Base-by-base conservation (phyloP, 2,329 filamentous ascomycete genomes). In the Tolypocladium ophioglossoides region DNA sequence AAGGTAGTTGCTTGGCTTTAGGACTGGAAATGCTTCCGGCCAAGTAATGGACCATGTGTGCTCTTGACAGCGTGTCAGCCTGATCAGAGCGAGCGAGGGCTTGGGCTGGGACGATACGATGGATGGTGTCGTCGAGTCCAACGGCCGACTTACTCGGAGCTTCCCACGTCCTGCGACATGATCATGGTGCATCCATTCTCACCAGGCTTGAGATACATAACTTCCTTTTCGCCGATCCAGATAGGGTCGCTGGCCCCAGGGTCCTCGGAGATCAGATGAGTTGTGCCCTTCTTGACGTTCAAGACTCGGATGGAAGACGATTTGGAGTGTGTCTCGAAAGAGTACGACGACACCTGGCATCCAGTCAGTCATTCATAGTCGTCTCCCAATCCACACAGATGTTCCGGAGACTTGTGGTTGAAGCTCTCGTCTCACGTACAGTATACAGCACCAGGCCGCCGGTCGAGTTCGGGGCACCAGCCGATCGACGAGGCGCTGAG, bases 251-350 rank as follows among this genome's bases (percentile, higher is more conserved):
- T 83, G 52, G 84, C 83, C 54, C 78, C 76, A 27, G 77, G 65
- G 58, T 88, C 82, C 52, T 86, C 79, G 49, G 82, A 85, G 12
- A 95, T 74, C 14, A 84, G 69, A 4, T 76, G 80, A 4, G 85
- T 85, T 51, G 85, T 77, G 37, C 86, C 85, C 9, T 79, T 82
- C 48, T 78, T 72, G 55, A 91, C 76, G 61, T 92, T 83, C 41
- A 96, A 72, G 30, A 92, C 69, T 20, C 85, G 81, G 60, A 87
- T 84, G 71, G 91, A 85, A 56, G 75, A 78, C 6, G 78, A 80
- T 65, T 85, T 86, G 49, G 77, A 76, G 66, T 95, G 89, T 0
- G 81, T 78, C 40, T 86, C 77, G 68, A 96, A 96, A 6, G 84
- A 91, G 69, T 95, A 96, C 2, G 85, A 83, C 0, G 86, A 88